Percentiles rank a stretch among this genome's conserved stretches.
Evolutionary conservation across 2,329 filamentous ascomycete species (phyloP).

Genomic region (Nigrograna mackinnonii): DNA sequence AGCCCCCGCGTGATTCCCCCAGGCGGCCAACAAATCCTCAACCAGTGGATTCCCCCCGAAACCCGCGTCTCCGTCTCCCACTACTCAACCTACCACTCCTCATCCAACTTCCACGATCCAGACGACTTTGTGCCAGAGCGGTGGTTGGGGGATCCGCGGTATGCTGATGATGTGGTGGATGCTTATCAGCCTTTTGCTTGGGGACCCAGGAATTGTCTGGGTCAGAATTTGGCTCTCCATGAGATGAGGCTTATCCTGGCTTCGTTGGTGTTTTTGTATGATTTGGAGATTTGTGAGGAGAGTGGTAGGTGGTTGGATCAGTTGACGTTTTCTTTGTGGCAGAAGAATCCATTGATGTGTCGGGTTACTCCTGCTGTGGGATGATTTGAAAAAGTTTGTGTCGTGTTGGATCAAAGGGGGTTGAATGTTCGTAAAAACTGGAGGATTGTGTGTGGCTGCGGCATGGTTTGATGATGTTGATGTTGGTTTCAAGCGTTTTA

Average conservation of each 20-base stretch:
- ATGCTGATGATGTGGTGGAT: conserved; percentile 12
- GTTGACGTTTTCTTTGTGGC: no score
- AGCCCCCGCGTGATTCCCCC: conserved; percentile 31
- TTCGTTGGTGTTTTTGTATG: no score
- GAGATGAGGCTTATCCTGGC: no score
- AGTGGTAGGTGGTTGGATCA: no score
- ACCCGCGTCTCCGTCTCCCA: conserved; percentile 13
- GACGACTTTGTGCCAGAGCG: conserved; percentile 27
- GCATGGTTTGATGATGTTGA: no score
- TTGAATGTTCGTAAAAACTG: no score
- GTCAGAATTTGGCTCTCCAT: conserved; percentile 27
- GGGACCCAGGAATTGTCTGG: conserved; percentile 24
- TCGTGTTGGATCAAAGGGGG: no score
- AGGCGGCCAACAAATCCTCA: conserved; percentile 34
- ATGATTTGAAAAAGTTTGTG: no score
- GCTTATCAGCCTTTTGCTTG: conserved; percentile 19
- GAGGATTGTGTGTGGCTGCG: no score
- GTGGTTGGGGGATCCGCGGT: conserved; percentile 24
- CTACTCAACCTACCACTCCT: conserved; percentile 15
- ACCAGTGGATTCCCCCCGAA: conserved; percentile 29
- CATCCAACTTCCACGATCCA: conserved; percentile 22
- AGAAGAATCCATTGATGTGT: no score
- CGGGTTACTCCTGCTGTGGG: no score
- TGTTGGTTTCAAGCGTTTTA: no score
- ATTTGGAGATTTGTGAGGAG: neutral